Base-by-base conservation (phyloP, 257 asterid species). In the Linaria vulgaris region DNA sequence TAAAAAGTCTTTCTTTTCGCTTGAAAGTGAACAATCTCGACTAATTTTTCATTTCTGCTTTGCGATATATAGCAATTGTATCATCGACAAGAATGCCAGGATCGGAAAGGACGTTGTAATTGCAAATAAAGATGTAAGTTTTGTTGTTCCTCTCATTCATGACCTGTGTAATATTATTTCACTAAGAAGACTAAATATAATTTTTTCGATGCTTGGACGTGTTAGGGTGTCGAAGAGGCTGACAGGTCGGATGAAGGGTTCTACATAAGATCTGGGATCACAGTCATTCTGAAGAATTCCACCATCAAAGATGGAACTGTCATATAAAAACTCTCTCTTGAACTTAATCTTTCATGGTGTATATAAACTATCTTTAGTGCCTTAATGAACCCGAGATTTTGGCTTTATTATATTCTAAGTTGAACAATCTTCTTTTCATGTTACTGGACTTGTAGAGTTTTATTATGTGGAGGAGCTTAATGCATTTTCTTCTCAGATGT, bases 61-160 rank as follows among this genome's bases (percentile, higher is more conserved):
- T 67, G 48, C 17, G 8, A 13, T 56, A 56, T 64, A 72, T 47
- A 94, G 99, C 50, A 94, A 90, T 50, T 87, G 97, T 63, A 90
- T 94, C 55, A 90, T 94, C 56, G 99, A 94, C 90, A 94, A 90
- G 89, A 94, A 94, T 49, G 90, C 97, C 11, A 87, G 72, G 88
- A 94, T 94, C 14, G 99, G 97, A 61, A 87, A 72, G 75, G 73
- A 84, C n/a, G 97, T 94, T 69, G 57, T 84, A 71, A 90, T 94
- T 56, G 80, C 80, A 69, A 94, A 94, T 57, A 82, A 80, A 79
- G 97, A 94, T 62, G 99, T 87, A 80, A 84, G 95, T 59, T 70
- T 57, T 48, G 25, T 17, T 12, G 19, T 49, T 27, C 24, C 14
- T 12, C 13, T 66, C 55, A 17, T 37, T 12, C 25, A 43, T 14